Evolutionary conservation across 495 filamentous ascomycete genomes (phyloP).

Genomic region (Penicillium odoratum): DNA sequence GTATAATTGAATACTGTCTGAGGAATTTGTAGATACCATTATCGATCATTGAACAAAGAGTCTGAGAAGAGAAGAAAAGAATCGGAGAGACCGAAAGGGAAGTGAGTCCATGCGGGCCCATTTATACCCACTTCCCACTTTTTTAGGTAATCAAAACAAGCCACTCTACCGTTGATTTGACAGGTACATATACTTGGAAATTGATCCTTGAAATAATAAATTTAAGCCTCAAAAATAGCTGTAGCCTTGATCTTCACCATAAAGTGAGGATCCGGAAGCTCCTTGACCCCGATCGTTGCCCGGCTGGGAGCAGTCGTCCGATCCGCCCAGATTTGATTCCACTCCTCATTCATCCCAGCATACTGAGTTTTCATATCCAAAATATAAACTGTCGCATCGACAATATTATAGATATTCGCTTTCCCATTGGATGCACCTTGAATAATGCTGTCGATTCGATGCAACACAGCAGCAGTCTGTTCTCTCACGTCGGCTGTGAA

Average conservation of each 20-base stretch:
- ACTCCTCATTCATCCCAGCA: constrained; percentile 42
- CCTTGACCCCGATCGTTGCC: constrained; percentile 36
- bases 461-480: constrained; percentile 36
- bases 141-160: no score
- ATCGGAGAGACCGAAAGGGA: no score
- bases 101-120: no score
- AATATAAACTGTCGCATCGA: constrained; percentile 37
- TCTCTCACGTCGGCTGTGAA: constrained; percentile 29
- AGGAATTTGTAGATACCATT: constrained; percentile 8
- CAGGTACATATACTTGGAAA: not conserved
- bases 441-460: constrained; percentile 36
- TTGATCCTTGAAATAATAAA: not conserved
- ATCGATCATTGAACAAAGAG: not conserved
- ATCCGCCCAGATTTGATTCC: constrained; percentile 38
- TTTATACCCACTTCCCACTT: no score
- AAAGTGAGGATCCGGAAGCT: constrained; percentile 36
- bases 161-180: no score
- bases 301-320: constrained; percentile 32
- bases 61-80: not conserved
- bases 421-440: constrained; percentile 32
- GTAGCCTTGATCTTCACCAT: constrained; percentile 37
- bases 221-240: constrained; percentile 21
- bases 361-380: constrained; percentile 39
- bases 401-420: constrained; percentile 31
- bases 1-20: constrained; percentile 32